Evolutionary conservation across 345 rosid genomes (phyloP).

Genomic region (Ceriops decandra): DNA sequence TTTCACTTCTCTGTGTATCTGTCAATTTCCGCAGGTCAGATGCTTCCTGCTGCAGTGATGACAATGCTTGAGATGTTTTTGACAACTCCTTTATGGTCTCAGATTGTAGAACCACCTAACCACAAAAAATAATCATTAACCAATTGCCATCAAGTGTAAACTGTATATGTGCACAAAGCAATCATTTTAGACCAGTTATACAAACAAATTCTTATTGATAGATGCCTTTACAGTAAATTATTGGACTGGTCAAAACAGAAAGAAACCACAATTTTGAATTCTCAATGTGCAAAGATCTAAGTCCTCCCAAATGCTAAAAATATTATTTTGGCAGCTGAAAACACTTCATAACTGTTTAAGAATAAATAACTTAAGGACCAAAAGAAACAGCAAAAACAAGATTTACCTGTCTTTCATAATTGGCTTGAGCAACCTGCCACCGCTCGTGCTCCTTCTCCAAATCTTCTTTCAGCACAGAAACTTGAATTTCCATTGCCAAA

Average conservation of each 20-base stretch:
- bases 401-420: slow-evolving; percentile 94
- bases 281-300: no score
- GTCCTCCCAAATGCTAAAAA: background rate
- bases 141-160: background rate
- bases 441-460: slow-evolving; percentile 70
- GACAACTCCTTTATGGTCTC: slow-evolving; percentile 94
- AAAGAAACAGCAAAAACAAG: background rate
- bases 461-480: slow-evolving; percentile 59
- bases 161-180: background rate
- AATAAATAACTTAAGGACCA: background rate
- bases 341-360: no score
- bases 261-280: no score
- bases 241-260: no score
- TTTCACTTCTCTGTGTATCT: slow-evolving; percentile 54
- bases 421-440: slow-evolving; percentile 76
- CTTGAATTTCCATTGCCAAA: slow-evolving; percentile 54
- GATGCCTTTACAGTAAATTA: no score
- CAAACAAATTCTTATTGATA: no score
- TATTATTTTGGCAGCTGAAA: background rate
- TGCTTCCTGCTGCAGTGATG: slow-evolving; percentile 66
- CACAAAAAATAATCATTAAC: slow-evolving; percentile 15
- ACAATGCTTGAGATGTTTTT: slow-evolving; percentile 75
- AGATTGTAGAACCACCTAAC: slow-evolving; percentile 81
- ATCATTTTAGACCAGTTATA: background rate
- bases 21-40: slow-evolving; percentile 63